Evolutionary conservation across 1,284 basidiomycete species (phyloP), one percentile per base, ranked within the genome.

Genomic region (Marasmius fiardii): DNA sequence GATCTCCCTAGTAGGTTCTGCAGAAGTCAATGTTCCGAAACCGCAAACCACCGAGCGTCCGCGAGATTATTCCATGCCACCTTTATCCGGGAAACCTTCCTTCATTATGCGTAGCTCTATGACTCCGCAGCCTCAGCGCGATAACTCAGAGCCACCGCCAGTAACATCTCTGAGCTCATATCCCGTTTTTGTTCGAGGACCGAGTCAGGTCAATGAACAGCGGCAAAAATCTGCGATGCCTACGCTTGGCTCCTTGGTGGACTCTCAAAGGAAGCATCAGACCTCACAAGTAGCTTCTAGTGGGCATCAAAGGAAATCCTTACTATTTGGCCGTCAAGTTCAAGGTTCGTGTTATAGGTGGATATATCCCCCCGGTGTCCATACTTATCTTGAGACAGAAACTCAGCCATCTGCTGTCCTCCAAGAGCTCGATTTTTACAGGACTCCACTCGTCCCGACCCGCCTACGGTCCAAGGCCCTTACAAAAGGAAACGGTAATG

Each of bases 391-490:
- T 43, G 55, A 26, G 56, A 59, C 60, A 68, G 65, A 71, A 53
- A 64, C 68, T 55, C 72, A 75, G 2, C 65, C 73, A 59, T 81
- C 86, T 24, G 84, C 88, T 58, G 83, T 82, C 20, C 74, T 90
- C 4, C 80, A 83, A 51, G 84, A 87, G 60, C 70, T 90, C 41
- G 88, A 90, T 60, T 77, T 85, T 37, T 90, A 90, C 72, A 86
- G 84, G 70, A 90, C 86, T 1, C 88, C 88, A 7, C 75, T 90
- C 47, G 63, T 90, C 7, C 87, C 88, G 4, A 83, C 85, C 41
- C 82, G 86, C 18, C 73, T 89, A 54, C 82, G 82, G 54, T 78
- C 71, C 10, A 58, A 49, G n/a, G 37, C 70, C 43, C 67, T 68
- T 31, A 23, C 20, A 68, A 69, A 59, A 55, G 60, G 21, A 59